Conservation (phyloP, 2,329 filamentous ascomycete species). For the Pseudogymnoascus sp. region DNA sequence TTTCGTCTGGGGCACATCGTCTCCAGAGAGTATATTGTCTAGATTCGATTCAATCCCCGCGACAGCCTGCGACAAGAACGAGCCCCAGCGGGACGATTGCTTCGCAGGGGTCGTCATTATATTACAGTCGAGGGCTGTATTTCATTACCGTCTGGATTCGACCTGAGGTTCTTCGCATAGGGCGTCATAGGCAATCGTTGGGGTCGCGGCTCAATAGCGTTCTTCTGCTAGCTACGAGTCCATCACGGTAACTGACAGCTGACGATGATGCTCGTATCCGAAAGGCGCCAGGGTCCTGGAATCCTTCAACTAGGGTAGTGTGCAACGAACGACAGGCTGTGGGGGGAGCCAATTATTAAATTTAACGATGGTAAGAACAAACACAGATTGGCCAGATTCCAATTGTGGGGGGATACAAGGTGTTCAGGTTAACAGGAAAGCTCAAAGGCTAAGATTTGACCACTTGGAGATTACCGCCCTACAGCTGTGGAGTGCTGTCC, state of each 20-base stretch:
- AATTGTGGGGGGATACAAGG: slow-evolving; percentile 12
- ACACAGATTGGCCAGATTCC: not conserved
- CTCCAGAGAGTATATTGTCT: slow-evolving; percentile 84
- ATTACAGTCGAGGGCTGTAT: not conserved
- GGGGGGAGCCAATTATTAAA: not conserved
- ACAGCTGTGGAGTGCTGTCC: slow-evolving; percentile 7
- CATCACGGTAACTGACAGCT: slow-evolving; percentile 9
- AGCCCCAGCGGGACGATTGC: slow-evolving; percentile 63
- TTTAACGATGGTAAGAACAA: not conserved
- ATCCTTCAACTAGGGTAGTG: not conserved
- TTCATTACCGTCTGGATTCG: slow-evolving; percentile 1
- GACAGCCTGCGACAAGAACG: slow-evolving; percentile 81
- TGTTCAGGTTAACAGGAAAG: not conserved
- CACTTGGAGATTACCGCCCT: slow-evolving; percentile 4
- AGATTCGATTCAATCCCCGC: slow-evolving; percentile 89
- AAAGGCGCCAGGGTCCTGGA: not conserved
- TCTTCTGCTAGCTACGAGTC: not conserved
- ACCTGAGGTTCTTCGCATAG: not conserved
- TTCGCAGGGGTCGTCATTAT: slow-evolving; percentile 30
- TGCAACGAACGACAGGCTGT: not conserved
- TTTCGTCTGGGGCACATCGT: slow-evolving; percentile 48
- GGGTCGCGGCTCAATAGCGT: slow-evolving; percentile 8
- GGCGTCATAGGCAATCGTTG: slow-evolving; percentile 3
- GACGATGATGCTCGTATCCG: slow-evolving; percentile 10
- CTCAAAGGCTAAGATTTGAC: not conserved